phyloP scores from a whole-genome alignment of 257 asterid genomes.

The Eustoma russellianum region DNA sequence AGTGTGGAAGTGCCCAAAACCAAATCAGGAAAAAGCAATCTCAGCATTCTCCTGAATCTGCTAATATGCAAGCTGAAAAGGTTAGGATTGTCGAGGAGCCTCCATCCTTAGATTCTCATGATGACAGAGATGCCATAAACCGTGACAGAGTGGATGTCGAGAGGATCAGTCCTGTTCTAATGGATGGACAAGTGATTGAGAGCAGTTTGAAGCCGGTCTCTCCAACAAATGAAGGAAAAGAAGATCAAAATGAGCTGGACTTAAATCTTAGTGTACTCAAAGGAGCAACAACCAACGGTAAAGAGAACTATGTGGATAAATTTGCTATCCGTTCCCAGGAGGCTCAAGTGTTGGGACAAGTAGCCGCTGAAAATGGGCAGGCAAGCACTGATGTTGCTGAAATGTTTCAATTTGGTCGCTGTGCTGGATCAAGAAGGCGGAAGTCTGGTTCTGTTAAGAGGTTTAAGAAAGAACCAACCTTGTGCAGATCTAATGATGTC shows the following conservation, averaged over 20 bases:
- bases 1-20: constrained; percentile 33
- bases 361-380: constrained; percentile 23
- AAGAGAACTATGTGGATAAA: too few species aligned
- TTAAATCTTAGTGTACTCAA: constrained; percentile 56
- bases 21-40: constrained; percentile 55
- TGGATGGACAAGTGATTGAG: constrained; percentile 15
- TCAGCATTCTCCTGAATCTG: constrained; percentile 41
- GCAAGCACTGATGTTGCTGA: constrained; percentile 31
- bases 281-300: constrained; percentile 12
- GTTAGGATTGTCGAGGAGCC: constrained; percentile 31
- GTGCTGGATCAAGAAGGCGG: constrained; percentile 73
- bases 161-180: background rate
- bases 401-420: constrained; percentile 41
- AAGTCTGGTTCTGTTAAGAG: constrained; percentile 90
- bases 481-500: constrained; percentile 22
- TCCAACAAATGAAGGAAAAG: constrained; percentile 20
- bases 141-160: constrained; percentile 20
- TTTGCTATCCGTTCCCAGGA: constrained; percentile 20
- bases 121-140: constrained; percentile 15
- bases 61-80: constrained; percentile 38
- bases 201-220: constrained; percentile 26
- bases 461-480: constrained; percentile 50
- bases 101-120: constrained; percentile 18
- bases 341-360: constrained; percentile 7
- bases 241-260: constrained; percentile 41